Conservation (phyloP, 164 flowering plant species). For the Kalanchoe fedtschenkoi region DNA sequence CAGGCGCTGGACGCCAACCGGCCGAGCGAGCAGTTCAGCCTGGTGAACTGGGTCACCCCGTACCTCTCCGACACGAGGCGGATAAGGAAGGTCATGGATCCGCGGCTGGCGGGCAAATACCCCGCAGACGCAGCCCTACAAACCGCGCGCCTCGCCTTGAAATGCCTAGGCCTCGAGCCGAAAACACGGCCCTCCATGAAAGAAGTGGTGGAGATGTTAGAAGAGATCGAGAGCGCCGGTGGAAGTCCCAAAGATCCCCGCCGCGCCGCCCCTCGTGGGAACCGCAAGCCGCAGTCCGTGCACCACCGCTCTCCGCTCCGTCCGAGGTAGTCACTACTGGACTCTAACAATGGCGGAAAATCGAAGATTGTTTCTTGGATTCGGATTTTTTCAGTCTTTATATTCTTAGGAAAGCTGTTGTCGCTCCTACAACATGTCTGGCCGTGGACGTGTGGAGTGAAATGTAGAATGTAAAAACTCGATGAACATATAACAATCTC, state of each 20-base stretch:
- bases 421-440: no score
- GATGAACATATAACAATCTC: no score
- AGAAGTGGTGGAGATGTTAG: conserved; percentile 26
- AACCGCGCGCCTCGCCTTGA: conserved; percentile 25
- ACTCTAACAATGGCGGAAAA: no score
- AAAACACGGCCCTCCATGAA: conserved; percentile 36
- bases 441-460: no score
- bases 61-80: conserved; percentile 19
- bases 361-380: no score
- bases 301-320: background rate
- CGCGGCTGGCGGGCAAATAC: conserved; percentile 30
- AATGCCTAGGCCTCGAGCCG: conserved; percentile 25
- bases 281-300: background rate
- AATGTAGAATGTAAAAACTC: no score
- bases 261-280: background rate
- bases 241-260: conserved; percentile 15
- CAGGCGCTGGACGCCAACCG: conserved; percentile 34
- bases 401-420: no score
- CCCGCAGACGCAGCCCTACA: conserved; percentile 24
- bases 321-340: no score
- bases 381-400: no score
- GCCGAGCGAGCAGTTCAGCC: conserved; percentile 22
- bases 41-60: conserved; percentile 34
- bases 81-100: conserved; percentile 30
- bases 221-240: conserved; percentile 15